Conservation (phyloP, 2,329 filamentous ascomycete genomes). For the Aspergillus unguis region DNA sequence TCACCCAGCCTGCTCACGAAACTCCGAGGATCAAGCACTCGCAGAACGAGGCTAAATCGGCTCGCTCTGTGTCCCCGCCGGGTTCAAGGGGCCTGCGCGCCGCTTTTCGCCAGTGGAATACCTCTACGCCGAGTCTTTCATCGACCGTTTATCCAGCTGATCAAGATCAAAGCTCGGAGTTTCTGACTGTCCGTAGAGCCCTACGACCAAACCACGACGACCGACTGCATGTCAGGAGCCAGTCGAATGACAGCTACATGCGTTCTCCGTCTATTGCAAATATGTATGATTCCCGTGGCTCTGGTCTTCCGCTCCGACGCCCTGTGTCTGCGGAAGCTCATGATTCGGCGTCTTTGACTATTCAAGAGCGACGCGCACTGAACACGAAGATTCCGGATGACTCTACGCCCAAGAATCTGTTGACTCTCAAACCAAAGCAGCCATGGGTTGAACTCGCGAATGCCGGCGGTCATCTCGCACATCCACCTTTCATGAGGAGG, state of each 20-base stretch:
- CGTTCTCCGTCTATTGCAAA: slow-evolving; percentile 3
- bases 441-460: slow-evolving; percentile 2
- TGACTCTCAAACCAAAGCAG: slow-evolving; percentile 28
- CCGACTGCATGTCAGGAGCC: slow-evolving; percentile 7
- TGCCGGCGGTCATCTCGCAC: slow-evolving; percentile 16
- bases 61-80: slow-evolving; percentile 38
- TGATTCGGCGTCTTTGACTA: slow-evolving; percentile 23
- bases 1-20: slow-evolving; percentile 36
- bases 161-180: neutral
- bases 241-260: slow-evolving; percentile 7
- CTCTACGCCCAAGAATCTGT: slow-evolving; percentile 25
- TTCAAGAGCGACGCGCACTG: slow-evolving; percentile 38
- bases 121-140: slow-evolving; percentile 22
- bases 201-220: slow-evolving; percentile 3
- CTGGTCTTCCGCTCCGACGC: slow-evolving; percentile 15
- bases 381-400: slow-evolving; percentile 27
- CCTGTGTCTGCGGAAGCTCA: slow-evolving; percentile 13
- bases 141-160: slow-evolving; percentile 7
- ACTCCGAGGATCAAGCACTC: slow-evolving; percentile 16
- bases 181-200: neutral
- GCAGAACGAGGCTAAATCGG: slow-evolving; percentile 25
- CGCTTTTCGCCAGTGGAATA: slow-evolving; percentile 36
- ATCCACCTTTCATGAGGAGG: slow-evolving; percentile 6
- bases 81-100: slow-evolving; percentile 36
- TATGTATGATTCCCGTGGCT: neutral